phyloP scores from a whole-genome alignment of 352 stramenopile genomes.

The Globisporangium polare region DNA sequence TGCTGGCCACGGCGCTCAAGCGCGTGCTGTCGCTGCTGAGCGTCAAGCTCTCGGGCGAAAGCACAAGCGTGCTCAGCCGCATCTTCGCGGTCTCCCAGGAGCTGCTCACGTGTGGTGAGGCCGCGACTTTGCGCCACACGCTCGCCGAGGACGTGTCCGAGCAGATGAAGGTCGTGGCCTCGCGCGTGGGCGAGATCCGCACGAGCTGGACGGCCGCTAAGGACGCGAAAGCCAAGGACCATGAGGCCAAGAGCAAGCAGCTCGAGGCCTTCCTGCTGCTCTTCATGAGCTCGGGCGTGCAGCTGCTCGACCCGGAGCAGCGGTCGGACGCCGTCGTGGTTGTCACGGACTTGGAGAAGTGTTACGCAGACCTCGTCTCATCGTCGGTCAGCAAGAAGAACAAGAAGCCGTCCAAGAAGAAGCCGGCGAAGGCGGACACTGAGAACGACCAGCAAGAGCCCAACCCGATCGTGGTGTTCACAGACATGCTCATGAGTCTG shows the following conservation, averaged over 20 bases:
- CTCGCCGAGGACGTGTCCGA: slow-evolving; percentile 28
- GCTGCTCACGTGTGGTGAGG: slow-evolving; percentile 25
- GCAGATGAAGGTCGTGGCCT: slow-evolving; percentile 34
- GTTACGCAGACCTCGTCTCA: slow-evolving; percentile 50
- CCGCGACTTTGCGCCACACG: slow-evolving; percentile 31
- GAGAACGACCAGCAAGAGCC: slow-evolving; percentile 15
- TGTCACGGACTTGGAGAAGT: slow-evolving; percentile 64
- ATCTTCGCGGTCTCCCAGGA: slow-evolving; percentile 38
- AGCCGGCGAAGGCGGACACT: slow-evolving; percentile 20
- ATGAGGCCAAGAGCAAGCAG: slow-evolving; percentile 27
- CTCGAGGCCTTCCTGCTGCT: slow-evolving; percentile 70
- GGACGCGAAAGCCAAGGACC: slow-evolving; percentile 7
- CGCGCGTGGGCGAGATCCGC: slow-evolving; percentile 28
- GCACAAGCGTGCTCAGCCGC: slow-evolving; percentile 41
- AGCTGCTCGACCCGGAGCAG: slow-evolving; percentile 66
- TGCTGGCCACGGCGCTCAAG: slow-evolving; percentile 48
- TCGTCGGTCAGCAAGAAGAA: slow-evolving; percentile 34
- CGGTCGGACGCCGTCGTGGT: slow-evolving; percentile 54
- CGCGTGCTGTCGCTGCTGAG: slow-evolving; percentile 66
- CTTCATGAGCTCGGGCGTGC: slow-evolving; percentile 69
- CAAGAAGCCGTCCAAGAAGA: slow-evolving; percentile 25
- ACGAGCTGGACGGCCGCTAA: slow-evolving; percentile 17
- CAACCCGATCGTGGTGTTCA: slow-evolving; percentile 73
- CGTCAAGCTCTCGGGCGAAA: slow-evolving; percentile 39
- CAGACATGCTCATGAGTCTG: slow-evolving; percentile 78